phyloP scores from a whole-genome alignment of 805 yeast species.

The Yamadazyma sp. region DNA sequence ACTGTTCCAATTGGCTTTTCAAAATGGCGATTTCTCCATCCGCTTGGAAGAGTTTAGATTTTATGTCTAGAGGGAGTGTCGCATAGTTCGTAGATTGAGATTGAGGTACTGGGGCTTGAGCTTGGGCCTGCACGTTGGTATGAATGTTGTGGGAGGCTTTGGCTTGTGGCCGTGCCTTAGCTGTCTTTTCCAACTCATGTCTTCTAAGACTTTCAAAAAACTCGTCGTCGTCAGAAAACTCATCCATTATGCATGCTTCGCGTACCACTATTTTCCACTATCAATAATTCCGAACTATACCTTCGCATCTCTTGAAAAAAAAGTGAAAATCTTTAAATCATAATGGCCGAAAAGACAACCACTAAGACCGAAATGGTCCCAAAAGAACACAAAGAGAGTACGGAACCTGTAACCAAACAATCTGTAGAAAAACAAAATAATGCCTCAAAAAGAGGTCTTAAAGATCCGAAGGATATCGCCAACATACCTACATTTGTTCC shows the following conservation, averaged over 20 bases:
- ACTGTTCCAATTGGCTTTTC: slow-evolving; percentile 57
- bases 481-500: slow-evolving; percentile 17
- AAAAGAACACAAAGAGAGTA: not conserved
- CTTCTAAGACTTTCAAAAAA: slow-evolving; percentile 12
- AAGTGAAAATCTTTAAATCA: slow-evolving; percentile 1
- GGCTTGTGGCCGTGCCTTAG: not conserved
- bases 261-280: too few species aligned
- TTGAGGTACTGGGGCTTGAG: not conserved
- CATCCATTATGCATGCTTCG: too few species aligned
- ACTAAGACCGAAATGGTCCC: not conserved
- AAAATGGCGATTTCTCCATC: slow-evolving; percentile 82
- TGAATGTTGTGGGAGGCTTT: not conserved
- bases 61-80: slow-evolving; percentile 18
- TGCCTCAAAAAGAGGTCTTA: not conserved
- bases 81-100: not conserved
- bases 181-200: slow-evolving; percentile 2
- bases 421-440: not conserved
- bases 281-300: too few species aligned
- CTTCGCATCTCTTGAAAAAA: slow-evolving; percentile 4
- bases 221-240: slow-evolving; percentile 15
- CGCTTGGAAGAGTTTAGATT: slow-evolving; percentile 35
- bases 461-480: slow-evolving; percentile 5
- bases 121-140: not conserved
- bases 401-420: not conserved
- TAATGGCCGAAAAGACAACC: not conserved